Evolutionary conservation across 225 moss, liverwort and hornwort species (phyloP).

Genomic region (Bryum argenteum): DNA sequence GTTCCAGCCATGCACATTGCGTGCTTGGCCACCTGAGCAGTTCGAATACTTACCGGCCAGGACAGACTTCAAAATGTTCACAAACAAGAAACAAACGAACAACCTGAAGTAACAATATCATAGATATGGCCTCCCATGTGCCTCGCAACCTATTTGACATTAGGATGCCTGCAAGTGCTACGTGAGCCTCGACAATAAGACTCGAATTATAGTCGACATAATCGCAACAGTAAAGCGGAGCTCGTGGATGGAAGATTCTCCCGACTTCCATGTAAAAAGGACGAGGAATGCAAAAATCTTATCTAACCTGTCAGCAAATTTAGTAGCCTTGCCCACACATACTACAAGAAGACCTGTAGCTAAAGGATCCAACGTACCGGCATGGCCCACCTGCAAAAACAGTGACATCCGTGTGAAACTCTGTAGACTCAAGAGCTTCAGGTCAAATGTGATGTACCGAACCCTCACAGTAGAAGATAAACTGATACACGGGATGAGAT

Average conservation of each 20-base stretch:
- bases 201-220: background rate
- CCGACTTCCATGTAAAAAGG: background rate
- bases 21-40: background rate
- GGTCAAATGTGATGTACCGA: background rate
- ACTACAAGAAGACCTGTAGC: conserved; percentile 87
- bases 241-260: background rate
- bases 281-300: conserved; percentile 1
- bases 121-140: background rate
- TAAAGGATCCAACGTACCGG: conserved; percentile 93
- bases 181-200: background rate
- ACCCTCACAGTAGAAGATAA: conserved; percentile 5
- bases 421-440: conserved; percentile 4
- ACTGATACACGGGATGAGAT: background rate
- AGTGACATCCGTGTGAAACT: background rate
- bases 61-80: conserved; percentile 3
- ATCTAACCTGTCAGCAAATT: conserved; percentile 80
- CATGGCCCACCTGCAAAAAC: conserved; percentile 85
- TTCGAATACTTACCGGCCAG: background rate
- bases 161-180: background rate
- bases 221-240: background rate
- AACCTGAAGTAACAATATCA: background rate
- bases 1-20: background rate
- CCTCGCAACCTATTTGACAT: conserved; percentile 5
- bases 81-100: background rate
- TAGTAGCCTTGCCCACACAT: conserved; percentile 95